These are phyloP conservation scores for Fusarium sp. DNA, from an alignment of 2,329 filamentous ascomycete genomes.

Conservation along the genomic window DNA sequence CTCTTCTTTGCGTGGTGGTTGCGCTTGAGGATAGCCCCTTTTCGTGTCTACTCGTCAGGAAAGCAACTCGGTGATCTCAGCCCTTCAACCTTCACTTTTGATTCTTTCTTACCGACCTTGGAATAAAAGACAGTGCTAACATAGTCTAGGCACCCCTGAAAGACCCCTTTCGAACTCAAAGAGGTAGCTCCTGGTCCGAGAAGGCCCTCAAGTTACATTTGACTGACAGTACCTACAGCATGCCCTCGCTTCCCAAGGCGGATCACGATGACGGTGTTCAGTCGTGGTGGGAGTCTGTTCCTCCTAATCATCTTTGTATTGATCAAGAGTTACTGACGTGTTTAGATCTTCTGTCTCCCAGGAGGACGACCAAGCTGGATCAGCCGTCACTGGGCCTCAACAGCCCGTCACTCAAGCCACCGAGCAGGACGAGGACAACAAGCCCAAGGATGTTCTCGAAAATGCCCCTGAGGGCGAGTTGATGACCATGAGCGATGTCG, in stretches of 20 bases:
- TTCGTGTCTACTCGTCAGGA: not conserved
- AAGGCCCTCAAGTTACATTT: not conserved
- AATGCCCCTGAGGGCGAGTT: not conserved
- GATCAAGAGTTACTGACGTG: not conserved
- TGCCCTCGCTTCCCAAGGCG: not conserved
- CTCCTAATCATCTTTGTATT: not conserved
- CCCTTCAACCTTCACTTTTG: not conserved
- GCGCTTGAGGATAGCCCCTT: not conserved
- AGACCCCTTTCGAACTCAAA: conserved; percentile 12
- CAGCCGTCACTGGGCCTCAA: too few relatives aligned
- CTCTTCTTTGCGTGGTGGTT: not conserved
- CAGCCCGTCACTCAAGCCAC: not conserved
- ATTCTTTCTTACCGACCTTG: not conserved
- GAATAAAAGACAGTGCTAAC: not conserved
- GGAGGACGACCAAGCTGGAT: not conserved
- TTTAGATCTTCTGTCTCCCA: not conserved
- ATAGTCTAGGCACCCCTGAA: not conserved
- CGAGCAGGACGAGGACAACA: not conserved
- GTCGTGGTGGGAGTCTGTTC: not conserved
- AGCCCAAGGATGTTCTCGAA: not conserved
- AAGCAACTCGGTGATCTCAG: not conserved
- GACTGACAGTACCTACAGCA: conserved; percentile 9
- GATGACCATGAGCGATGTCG: not conserved
- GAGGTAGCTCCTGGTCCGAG: not conserved
- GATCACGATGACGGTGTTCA: not conserved